These are phyloP conservation scores for Rhizoctonia solani DNA, from an alignment of 1,284 basidiomycete genomes.

Conservation along the genomic window DNA sequence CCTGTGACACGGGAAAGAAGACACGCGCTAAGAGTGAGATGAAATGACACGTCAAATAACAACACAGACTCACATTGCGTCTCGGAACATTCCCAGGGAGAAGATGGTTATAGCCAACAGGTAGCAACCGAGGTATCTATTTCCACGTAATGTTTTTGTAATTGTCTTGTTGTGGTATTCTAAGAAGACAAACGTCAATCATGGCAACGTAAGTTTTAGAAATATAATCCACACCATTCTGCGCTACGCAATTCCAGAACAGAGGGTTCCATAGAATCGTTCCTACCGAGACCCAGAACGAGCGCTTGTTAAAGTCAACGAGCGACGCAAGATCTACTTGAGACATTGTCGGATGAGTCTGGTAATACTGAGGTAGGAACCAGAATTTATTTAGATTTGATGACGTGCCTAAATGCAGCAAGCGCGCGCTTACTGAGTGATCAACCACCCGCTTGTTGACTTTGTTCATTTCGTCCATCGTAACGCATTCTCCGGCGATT, in stretches of 20 bases:
- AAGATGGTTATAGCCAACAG: slow-evolving; percentile 91
- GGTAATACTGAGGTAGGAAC: background rate
- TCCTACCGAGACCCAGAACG: slow-evolving; percentile 65
- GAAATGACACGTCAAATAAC: slow-evolving; percentile 16
- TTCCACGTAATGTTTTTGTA: slow-evolving; percentile 77
- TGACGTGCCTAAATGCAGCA: slow-evolving; percentile 9
- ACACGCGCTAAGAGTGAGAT: background rate
- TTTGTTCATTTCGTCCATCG: background rate
- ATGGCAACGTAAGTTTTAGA: background rate
- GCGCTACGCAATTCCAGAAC: slow-evolving; percentile 95
- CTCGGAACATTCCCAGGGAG: slow-evolving; percentile 80
- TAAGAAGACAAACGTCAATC: slow-evolving; percentile 45
- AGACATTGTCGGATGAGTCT: slow-evolving; percentile 34
- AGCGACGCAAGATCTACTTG: slow-evolving; percentile 39
- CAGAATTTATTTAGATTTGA: slow-evolving; percentile 1
- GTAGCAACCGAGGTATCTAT: slow-evolving; percentile 80
- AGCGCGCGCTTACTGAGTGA: slow-evolving; percentile 14
- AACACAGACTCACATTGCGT: slow-evolving; percentile 69
- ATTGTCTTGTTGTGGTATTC: slow-evolving; percentile 89
- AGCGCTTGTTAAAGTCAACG: slow-evolving; percentile 66
- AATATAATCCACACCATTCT: slow-evolving; percentile 68
- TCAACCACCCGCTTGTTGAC: background rate
- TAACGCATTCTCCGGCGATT: background rate
- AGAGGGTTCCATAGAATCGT: slow-evolving; percentile 86
- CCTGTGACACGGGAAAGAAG: slow-evolving; percentile 47